Evolutionary conservation across 306 rosid species (phyloP).

Genomic region (Castanea mollissima): DNA sequence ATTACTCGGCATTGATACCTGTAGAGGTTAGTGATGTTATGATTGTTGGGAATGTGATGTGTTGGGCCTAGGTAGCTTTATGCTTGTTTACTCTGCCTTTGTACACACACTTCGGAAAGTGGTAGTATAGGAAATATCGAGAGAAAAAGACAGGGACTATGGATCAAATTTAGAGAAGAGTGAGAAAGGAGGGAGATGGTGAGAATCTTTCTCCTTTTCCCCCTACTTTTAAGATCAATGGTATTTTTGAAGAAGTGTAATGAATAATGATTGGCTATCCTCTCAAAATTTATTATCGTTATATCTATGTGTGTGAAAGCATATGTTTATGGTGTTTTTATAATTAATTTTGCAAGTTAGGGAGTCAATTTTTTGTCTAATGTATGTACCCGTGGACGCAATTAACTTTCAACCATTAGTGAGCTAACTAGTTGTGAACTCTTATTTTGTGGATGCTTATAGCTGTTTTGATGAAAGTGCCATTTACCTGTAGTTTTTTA

Average conservation of each 20-base stretch:
- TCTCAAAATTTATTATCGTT: neutral
- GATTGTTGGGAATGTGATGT: conserved; percentile 4
- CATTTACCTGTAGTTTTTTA: neutral
- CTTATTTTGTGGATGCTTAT: neutral
- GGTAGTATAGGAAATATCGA: neutral
- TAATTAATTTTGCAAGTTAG: neutral
- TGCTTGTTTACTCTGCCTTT: neutral
- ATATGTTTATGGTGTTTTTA: neutral
- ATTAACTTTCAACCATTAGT: neutral
- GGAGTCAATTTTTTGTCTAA: neutral
- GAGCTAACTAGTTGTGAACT: neutral
- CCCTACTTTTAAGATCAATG: neutral
- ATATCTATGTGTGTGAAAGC: neutral
- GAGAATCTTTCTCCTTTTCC: neutral
- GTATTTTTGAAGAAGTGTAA: too few relatives aligned
- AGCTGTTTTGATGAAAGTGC: neutral
- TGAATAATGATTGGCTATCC: neutral
- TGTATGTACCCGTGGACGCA: neutral
- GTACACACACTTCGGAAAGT: neutral
- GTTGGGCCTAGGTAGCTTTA: neutral
- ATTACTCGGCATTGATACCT: conserved; percentile 59
- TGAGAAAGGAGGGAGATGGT: neutral
- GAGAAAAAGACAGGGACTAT: neutral
- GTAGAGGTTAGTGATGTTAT: conserved; percentile 61
- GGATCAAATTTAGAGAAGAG: neutral